Base-by-base conservation (phyloP, 495 filamentous ascomycete species). In the Oleoguttula mirabilis region DNA sequence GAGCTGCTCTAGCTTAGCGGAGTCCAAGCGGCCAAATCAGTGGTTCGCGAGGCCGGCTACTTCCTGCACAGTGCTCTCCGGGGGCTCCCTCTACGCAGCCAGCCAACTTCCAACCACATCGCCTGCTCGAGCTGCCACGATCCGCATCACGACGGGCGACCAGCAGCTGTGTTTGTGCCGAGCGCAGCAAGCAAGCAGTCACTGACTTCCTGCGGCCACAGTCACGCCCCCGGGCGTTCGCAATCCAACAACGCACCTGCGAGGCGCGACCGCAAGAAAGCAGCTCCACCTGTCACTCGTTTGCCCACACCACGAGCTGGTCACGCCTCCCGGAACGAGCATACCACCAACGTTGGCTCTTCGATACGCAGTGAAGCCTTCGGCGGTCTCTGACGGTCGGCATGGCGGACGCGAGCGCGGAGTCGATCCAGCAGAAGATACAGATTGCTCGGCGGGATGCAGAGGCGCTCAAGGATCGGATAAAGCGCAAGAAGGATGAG, bases 401-500 rank as follows among this genome's bases (percentile, higher is more conserved):
- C 39, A 52, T 52, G 62, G 64, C 73, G 65, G 77, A 79, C 55
- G 76, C 78, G 71, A 75, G 63, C 57, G 72, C 74, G 53, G 77
- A 80, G 62, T 75, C 80, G 59, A 81, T 83, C 67, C 80, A 84
- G 66, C 75, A 80, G 56, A 84, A 82, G 70, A 98, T 98, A 60
- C 87, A 92, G 60, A 82, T 88, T 52, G 90, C 90, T 58, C 77
- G 90, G 69, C 84, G 90, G 70, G 90, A 98, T 72, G 90, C 90
- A 50, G 90, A 98, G 71, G 86, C 81, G 28, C 69, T 98, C 50
- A 98, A 98, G 74, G 90, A 96, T 62, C 79, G 84, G 67, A 98
- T 98, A 74, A 98, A 92, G 79, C 77, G 87, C 68, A 90, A 90
- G 75, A 98, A 95, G 80, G 90, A 98, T 76, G 90, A 96, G 65